phyloP scores from a whole-genome alignment of 75 land plant species.

The Cunninghamia lanceolata region DNA sequence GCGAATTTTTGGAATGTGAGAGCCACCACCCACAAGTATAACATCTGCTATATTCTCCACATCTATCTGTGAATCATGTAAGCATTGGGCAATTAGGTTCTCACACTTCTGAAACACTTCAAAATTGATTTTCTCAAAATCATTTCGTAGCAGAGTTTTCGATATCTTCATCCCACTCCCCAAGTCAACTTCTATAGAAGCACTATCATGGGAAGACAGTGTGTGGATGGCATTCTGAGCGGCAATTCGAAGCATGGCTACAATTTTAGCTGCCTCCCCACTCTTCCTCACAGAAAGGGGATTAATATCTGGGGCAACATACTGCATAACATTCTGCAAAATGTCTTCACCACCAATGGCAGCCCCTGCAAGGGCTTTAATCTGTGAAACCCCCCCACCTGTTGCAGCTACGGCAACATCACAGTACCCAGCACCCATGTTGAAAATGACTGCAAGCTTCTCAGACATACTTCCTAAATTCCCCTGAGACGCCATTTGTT shows the following conservation, averaged over 20 bases:
- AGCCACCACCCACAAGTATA: slow-evolving; percentile 64
- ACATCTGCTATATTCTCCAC: slow-evolving; percentile 46
- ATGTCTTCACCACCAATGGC: slow-evolving; percentile 69
- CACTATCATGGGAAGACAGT: slow-evolving; percentile 39
- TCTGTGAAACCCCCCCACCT: slow-evolving; percentile 79
- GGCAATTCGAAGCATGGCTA: slow-evolving; percentile 46
- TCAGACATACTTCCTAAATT: slow-evolving; percentile 54
- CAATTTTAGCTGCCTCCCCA: slow-evolving; percentile 27
- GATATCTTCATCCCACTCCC: slow-evolving; percentile 36
- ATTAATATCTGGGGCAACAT: slow-evolving; percentile 45
- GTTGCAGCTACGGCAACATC: slow-evolving; percentile 69
- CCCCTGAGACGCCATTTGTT: slow-evolving; percentile 29
- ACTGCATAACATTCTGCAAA: slow-evolving; percentile 53
- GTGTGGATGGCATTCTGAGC: slow-evolving; percentile 67
- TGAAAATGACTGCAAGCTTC: slow-evolving; percentile 60
- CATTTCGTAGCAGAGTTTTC: slow-evolving; percentile 30
- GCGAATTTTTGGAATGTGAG: slow-evolving; percentile 50
- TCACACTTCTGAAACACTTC: slow-evolving; percentile 44
- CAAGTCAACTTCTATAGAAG: slow-evolving; percentile 47
- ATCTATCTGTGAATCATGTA: slow-evolving; percentile 52
- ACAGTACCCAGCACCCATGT: slow-evolving; percentile 76
- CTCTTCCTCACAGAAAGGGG: slow-evolving; percentile 13
- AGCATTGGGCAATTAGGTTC: slow-evolving; percentile 40
- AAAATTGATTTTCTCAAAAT: slow-evolving; percentile 52
- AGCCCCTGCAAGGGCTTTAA: slow-evolving; percentile 52